phyloP scores from a whole-genome alignment of 352 stramenopile genomes.

The Peronospora destructor region DNA sequence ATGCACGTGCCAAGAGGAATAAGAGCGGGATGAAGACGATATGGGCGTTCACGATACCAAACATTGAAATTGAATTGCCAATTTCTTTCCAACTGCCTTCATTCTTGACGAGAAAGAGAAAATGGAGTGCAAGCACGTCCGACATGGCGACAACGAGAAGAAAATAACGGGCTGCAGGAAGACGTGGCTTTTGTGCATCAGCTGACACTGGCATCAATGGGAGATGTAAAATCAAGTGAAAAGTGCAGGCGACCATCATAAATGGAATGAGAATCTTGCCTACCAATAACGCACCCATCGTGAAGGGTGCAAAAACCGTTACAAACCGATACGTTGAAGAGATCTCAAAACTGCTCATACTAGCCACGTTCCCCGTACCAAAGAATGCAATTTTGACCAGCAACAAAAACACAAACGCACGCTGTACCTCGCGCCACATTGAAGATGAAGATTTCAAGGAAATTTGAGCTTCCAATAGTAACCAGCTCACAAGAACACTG shows the following conservation, averaged over 20 bases:
- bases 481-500: constrained; percentile 52
- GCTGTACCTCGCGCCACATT: constrained; percentile 38
- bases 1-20: constrained; percentile 43
- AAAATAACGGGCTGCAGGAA: constrained; percentile 50
- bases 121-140: constrained; percentile 73
- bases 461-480: constrained; percentile 42
- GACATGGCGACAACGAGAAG: constrained; percentile 75
- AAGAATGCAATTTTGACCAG: constrained; percentile 83
- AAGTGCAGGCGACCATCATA: constrained; percentile 60
- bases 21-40: constrained; percentile 78
- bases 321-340: constrained; percentile 82
- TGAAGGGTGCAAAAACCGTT: constrained; percentile 76
- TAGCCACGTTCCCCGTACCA: constrained; percentile 78
- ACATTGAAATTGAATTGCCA: constrained; percentile 84
- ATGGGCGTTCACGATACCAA: constrained; percentile 77
- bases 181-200: constrained; percentile 1
- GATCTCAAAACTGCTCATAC: constrained; percentile 84
- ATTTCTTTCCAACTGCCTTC: constrained; percentile 86
- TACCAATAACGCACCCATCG: constrained; percentile 74
- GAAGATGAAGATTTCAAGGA: constrained; percentile 11
- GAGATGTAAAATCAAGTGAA: constrained; percentile 46
- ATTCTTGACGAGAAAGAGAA: constrained; percentile 77
- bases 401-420: constrained; percentile 75
- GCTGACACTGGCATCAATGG: constrained; percentile 11
- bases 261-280: constrained; percentile 80